phyloP scores from a whole-genome alignment of 2,329 filamentous ascomycete species.

The Zelopaecilomyces penicillatus region DNA sequence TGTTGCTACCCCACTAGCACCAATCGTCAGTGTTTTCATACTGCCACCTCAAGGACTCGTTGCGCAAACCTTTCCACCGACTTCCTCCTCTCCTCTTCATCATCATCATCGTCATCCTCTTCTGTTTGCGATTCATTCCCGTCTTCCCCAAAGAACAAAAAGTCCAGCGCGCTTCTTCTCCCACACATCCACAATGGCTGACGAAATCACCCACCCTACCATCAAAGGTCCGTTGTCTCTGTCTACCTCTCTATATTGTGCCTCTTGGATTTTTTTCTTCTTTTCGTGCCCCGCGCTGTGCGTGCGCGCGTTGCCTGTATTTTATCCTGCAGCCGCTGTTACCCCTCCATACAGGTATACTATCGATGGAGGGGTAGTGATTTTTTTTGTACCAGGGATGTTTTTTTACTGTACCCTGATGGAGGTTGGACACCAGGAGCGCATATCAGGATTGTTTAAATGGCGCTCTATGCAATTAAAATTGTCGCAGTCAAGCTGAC shows the following conservation, averaged over 20 bases:
- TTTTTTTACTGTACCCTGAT: too few relatives aligned
- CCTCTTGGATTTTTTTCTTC: background rate
- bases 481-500: too few relatives aligned
- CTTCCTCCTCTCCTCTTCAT: slow-evolving; percentile 1
- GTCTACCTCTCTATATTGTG: too few relatives aligned
- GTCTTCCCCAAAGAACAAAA: background rate
- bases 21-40: background rate
- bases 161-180: slow-evolving; percentile 7
- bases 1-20: slow-evolving; percentile 14
- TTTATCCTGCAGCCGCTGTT: background rate
- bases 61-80: slow-evolving; percentile 7
- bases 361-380: too few relatives aligned
- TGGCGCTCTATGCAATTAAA: too few relatives aligned
- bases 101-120: background rate
- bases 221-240: slow-evolving; percentile 54
- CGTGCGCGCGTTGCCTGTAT: slow-evolving; percentile 5
- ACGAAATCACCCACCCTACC: slow-evolving; percentile 65
- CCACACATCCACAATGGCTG: slow-evolving; percentile 42
- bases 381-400: too few relatives aligned
- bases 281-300: slow-evolving; percentile 12
- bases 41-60: slow-evolving; percentile 13
- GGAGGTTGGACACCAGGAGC: too few relatives aligned
- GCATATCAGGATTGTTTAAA: too few relatives aligned
- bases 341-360: slow-evolving; percentile 9
- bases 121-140: slow-evolving; percentile 4